Percentiles rank a stretch among this genome's conserved stretches.
Evolutionary conservation across 1,284 basidiomycete species (phyloP).

Genomic region (Irpex sp.): DNA sequence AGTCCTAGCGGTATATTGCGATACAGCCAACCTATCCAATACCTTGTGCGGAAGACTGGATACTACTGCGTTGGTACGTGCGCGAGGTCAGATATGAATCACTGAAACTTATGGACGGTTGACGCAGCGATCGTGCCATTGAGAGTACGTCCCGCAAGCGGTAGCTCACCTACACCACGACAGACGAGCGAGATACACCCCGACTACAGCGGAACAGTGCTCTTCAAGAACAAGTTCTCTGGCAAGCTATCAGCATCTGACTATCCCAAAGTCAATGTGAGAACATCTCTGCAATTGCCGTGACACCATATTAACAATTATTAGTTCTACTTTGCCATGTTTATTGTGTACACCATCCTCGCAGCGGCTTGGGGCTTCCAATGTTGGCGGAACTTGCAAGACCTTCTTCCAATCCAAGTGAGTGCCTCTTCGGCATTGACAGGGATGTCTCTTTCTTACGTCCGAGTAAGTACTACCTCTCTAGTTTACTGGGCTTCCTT

Average conservation of each 20-base stretch:
- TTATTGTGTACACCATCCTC: slow-evolving; percentile 70
- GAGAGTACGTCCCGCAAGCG: slow-evolving; percentile 45
- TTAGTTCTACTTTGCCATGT: slow-evolving; percentile 88
- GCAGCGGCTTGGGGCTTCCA: slow-evolving; percentile 80
- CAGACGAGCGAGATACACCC: slow-evolving; percentile 64
- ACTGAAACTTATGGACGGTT: slow-evolving; percentile 11
- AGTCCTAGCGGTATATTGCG: slow-evolving; percentile 45
- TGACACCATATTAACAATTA: background rate
- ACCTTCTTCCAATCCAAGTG: slow-evolving; percentile 85
- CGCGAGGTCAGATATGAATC: background rate
- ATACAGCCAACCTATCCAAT: slow-evolving; percentile 66
- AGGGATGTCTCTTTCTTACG: background rate
- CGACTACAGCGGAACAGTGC: slow-evolving; percentile 77
- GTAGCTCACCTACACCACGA: slow-evolving; percentile 20
- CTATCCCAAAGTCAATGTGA: slow-evolving; percentile 95
- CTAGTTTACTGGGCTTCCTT: slow-evolving; percentile 86
- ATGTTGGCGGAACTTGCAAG: slow-evolving; percentile 79
- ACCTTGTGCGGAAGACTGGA: slow-evolving; percentile 83
- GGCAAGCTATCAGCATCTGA: slow-evolving; percentile 91
- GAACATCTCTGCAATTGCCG: slow-evolving; percentile 27
- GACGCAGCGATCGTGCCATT: slow-evolving; percentile 78
- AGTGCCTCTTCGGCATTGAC: slow-evolving; percentile 15
- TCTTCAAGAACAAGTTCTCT: slow-evolving; percentile 87
- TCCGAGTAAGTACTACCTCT: slow-evolving; percentile 79
- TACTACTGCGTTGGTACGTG: slow-evolving; percentile 91